Base-by-base conservation (phyloP, 2,329 filamentous ascomycete genomes). In the Bipolaris bicolor region DNA sequence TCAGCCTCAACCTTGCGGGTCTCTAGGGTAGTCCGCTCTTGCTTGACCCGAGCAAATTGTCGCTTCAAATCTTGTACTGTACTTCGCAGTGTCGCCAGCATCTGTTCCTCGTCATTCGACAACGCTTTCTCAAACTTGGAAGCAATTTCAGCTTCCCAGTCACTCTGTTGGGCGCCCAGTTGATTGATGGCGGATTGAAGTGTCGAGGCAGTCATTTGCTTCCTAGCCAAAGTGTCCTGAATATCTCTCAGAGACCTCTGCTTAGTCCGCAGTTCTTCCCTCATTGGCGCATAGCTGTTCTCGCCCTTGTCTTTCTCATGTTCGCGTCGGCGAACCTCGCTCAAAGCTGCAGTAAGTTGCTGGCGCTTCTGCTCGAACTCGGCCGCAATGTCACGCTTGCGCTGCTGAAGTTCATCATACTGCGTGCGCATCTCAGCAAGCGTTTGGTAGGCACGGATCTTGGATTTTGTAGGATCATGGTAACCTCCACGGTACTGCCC, bases 401-500 rank as follows among this genome's bases (percentile, higher is more conserved):
- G 85, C 13, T 80, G 81, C 55, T 85, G 81, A 52, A 92, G 83
- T 9, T 81, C 78, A 46, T 97, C 92, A 63, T 86, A 90, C 69
- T 91, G 88, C 49, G 88, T 84, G 34, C 92, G 87, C 82, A 90
- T 91, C 68, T 87, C 88, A 53, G 88, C 86, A 31, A 94, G 86
- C 5, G 86, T 83, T 58, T 89, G 88, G 29, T 97, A 89, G 26
- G 90, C 92, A 68, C 94, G 89, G n/a, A 98, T 83, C 20, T 94
- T 89, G 1, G 94, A 98, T 65, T 88, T 89, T 33, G 90, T 86
- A 10, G 90, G 86, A 72, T 99, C 95, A 61, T 97, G 90, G 72
- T 90, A 99, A 68, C 95, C 95, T 81, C 95, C 95, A 47, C 92
- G 97, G 81, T 99, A 87, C 13, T 93, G 94, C 77, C 95, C 95